Evolutionary conservation across 345 rosid genomes (phyloP), one percentile per base, ranked within the genome.

Genomic region (Aurinia saxatilis): DNA sequence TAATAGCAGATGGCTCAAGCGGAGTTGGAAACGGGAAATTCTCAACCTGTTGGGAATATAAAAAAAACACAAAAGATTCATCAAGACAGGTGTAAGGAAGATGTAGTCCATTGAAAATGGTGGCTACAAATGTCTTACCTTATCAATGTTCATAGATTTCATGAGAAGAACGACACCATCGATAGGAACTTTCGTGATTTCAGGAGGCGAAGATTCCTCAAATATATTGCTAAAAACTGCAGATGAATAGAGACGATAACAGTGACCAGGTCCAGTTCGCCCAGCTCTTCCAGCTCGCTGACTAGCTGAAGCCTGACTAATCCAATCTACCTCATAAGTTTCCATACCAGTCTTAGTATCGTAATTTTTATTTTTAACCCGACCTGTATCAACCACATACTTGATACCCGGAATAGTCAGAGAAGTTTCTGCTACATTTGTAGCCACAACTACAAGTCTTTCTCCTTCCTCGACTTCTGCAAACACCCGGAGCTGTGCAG

Each of bases 221-320:
- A 90, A 67, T 57, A 80, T 81, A 74, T 87, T 85, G 59, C 63
- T 69, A 65, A 83, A 89, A 60, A 80, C 95, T 3, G 97, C 84
- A 70, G 95, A 77, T 9, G 98, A 85, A 62, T 90, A 92, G 44
- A 91, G 84, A 61, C 92, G 86, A 65, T 91, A 91, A 62, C 93
- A 91, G 74, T 91, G 95, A 36, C 96, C 96, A 68, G 96, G 96
- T 48, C 85, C 92, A 29, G 96, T 91, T 83, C 98, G 81, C 61
- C 98, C 98, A 69, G 98, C 88, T 78, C 98, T 78, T 78, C 98
- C 96, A 41, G 95, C 92, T 50, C 98, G 87, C 71, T 91, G 98
- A 68, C 84, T 84, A 52, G 96, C 92, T 5, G 96, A 91, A 60
- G 98, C 92, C 71, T 88, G 87, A 64, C 96, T 91, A 51, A 91